These are phyloP conservation scores for Paraphysoderma sedebokerense DNA, from an alignment of 371 early-diverging fungal genomes.

Conservation along the genomic window DNA sequence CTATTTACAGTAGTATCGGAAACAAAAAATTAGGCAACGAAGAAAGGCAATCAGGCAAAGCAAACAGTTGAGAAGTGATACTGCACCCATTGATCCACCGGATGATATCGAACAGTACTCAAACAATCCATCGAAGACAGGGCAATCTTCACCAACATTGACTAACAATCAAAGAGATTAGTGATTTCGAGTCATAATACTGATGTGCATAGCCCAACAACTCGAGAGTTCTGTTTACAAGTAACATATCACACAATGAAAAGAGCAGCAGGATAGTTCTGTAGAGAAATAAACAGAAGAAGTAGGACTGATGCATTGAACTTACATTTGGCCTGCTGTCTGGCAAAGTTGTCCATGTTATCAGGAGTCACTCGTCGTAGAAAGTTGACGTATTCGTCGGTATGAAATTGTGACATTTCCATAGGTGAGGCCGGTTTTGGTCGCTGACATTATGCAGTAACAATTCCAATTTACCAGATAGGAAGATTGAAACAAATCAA, in stretches of 20 bases:
- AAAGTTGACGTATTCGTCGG: slow-evolving; percentile 98
- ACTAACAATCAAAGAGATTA: slow-evolving; percentile 19
- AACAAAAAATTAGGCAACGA: neutral
- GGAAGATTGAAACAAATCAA: neutral
- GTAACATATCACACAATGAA: too few species aligned
- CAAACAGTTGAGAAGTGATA: neutral
- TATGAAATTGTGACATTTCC: slow-evolving; percentile 98
- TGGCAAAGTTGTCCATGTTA: neutral
- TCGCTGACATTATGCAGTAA: too few species aligned
- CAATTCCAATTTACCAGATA: too few species aligned
- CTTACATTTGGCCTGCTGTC: neutral
- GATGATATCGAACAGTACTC: slow-evolving; percentile 90
- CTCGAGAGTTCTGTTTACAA: too few species aligned
- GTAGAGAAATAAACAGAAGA: too few species aligned
- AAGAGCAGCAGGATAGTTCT: too few species aligned
- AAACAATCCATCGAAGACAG: slow-evolving; percentile 89
- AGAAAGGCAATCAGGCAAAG: neutral
- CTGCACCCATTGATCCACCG: slow-evolving; percentile 63
- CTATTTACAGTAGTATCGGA: slow-evolving; percentile 15
- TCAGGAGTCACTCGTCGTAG: slow-evolving; percentile 27
- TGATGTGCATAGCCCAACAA: too few species aligned
- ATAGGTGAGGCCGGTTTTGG: slow-evolving; percentile 73
- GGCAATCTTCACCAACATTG: slow-evolving; percentile 94
- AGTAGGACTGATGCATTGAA: too few species aligned
- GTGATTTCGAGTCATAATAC: too few species aligned